Percentiles rank a stretch among this genome's conserved stretches.
Evolutionary conservation across 495 filamentous ascomycete species (phyloP).

Genomic region (Tuber brumale): DNA sequence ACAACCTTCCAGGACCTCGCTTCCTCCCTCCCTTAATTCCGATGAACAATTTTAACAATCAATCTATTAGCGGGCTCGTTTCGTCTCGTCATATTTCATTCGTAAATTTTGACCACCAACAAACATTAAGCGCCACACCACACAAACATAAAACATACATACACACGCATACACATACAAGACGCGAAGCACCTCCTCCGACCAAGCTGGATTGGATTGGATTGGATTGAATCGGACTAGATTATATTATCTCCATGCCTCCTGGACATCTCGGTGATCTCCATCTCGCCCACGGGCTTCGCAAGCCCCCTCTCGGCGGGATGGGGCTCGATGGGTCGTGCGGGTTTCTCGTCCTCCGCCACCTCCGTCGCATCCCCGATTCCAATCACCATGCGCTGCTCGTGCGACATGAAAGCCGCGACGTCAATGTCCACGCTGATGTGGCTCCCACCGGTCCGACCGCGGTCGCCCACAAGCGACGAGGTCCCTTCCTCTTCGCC

Average conservation of each 20-base stretch:
- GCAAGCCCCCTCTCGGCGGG: not conserved
- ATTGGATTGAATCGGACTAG: not conserved
- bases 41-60: not conserved
- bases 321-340: not conserved
- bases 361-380: not conserved
- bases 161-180: not conserved
- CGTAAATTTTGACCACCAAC: not conserved
- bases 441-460: not conserved
- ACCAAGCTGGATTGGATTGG: not conserved
- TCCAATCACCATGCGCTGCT: not conserved
- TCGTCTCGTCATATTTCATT: not conserved
- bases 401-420: not conserved
- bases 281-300: not conserved
- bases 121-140: not conserved
- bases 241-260: not conserved
- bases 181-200: not conserved
- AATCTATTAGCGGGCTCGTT: not conserved
- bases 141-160: not conserved
- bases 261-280: not conserved
- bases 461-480: not conserved
- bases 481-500: not conserved
- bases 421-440: not conserved
- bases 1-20: not conserved
- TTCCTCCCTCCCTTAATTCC: not conserved
- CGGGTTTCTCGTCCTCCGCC: constrained; percentile 1